Evolutionary conservation across 2,329 filamentous ascomycete genomes (phyloP), one percentile per base, ranked within the genome.

Genomic region (Phoma herbarum): DNA sequence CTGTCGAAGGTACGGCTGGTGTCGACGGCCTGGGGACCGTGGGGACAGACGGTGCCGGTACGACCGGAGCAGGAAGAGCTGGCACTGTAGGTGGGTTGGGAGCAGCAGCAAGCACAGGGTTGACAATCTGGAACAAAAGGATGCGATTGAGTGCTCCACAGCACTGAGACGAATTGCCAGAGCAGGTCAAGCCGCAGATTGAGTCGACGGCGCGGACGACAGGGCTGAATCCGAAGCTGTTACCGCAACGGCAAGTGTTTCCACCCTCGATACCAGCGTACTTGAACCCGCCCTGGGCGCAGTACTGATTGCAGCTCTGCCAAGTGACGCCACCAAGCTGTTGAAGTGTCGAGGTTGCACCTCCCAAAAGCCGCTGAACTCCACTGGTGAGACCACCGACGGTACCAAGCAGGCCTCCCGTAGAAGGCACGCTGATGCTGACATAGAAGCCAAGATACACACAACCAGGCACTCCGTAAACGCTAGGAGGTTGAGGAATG

Each of bases 241-340:
- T 57, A 28, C 48, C 55, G 11, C 55, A 57, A 20, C 55, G 55
- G 29, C 55, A 57, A 22, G 55, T 57, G 2, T 35, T n/a, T 0
- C 48, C 55, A 1, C 48, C 48, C 8, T 57, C 55, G 9, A 57
- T 57, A 31, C 55, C 55, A 2, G 48, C 48, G 11, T 48, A 57
- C 23, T 37, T 52, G 29, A 12, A 57, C 6, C 26, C 28, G 1
- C 11, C 14, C 3, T 3, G 11, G 7, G 23, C 16, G 29, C 55
- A 57, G 23, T 16, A 52, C 2, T 26, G 18, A 2, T 22, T 44
- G 18, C 55, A 57, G 14, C 26, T 23, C 18, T 48, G 33, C 55
- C 55, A 57, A 7, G 43, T 52, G 9, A 41, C 10, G 9, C 39
- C n/a, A 11, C 37, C 37, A 12, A 23, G 5, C 37, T 41, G 18